A percentile compares a stretch with the other conserved stretches of the same genome.
Evolutionary conservation across 1,284 basidiomycete genomes (phyloP).

Genomic region (Rhodofomes roseus): DNA sequence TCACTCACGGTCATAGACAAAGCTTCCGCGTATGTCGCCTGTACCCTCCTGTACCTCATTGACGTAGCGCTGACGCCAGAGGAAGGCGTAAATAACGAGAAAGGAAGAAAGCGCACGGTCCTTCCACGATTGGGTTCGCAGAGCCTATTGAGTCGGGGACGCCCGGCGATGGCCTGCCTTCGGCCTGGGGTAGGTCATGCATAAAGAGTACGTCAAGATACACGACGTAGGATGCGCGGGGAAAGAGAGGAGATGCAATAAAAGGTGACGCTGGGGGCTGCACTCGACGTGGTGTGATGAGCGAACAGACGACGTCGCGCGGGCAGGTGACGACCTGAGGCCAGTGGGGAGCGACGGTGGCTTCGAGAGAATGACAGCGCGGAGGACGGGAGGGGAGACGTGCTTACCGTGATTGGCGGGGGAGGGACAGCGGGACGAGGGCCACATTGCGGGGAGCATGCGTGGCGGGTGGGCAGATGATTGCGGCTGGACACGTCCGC

Average conservation of each 20-base stretch:
- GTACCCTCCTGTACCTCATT: neutral
- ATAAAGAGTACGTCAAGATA: neutral
- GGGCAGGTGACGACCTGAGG: neutral
- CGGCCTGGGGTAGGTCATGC: neutral
- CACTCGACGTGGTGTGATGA: neutral
- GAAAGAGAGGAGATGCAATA: neutral
- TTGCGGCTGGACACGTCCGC: neutral
- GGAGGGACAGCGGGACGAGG: neutral
- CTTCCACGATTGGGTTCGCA: neutral
- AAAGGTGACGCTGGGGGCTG: neutral
- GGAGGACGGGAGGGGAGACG: neutral
- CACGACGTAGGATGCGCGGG: neutral
- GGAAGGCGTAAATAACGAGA: neutral
- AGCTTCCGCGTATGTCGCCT: neutral
- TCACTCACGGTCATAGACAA: neutral
- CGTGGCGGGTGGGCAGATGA: neutral
- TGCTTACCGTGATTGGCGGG: neutral
- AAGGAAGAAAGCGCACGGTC: neutral
- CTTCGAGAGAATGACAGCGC: neutral
- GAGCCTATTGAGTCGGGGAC: neutral
- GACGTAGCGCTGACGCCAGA: slow-evolving; percentile 1
- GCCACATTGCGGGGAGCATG: neutral
- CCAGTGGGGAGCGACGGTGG: neutral
- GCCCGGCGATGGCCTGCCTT: neutral
- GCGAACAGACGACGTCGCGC: neutral